Evolutionary conservation across 257 asterid genomes (phyloP), one percentile per base, ranked within the genome.

Genomic region (Vinca minor): DNA sequence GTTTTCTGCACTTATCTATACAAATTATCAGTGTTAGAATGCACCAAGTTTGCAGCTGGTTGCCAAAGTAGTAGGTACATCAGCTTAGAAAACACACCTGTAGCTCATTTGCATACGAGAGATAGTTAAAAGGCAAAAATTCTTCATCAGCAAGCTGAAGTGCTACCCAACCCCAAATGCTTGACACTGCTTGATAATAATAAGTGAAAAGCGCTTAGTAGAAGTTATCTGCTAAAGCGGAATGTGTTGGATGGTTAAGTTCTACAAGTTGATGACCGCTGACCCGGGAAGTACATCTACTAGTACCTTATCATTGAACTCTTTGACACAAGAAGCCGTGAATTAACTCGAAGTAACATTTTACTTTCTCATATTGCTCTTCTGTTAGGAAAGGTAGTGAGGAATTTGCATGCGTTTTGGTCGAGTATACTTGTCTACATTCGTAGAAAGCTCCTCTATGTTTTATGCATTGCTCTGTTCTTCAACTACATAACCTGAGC

Each of bases 91-190:
- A 48, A 73, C 56, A 28, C 79, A 89, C 96, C 95, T 81, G 86
- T 64, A 87, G 88, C 80, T 91, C 97, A 31, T 29, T 47, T 20
- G 82, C 95, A 45, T 91, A 91, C 15, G 82, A 60, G 58, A 76
- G 84, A 69, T 91, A 87, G 82, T 91, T 83, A 46, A 84, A 87
- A 57, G 97, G 97, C 67, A 91, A 72, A 70, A 85, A 6, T 67
- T 82, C 84, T 18, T 81, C 82, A 21, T 91, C 97, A 29, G 96
- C 91, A 59, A 87, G 93, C 81, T 70, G 78, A 66, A 91, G 90
- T 64, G 95, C 97, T 28, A 87, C 73, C 50, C 83, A 71, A 39
- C 96, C 97, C 96, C 95, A 87, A 20, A 87, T 36, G 73, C 86
- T 90, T 62, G 97, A 77, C 77, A 78, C 95, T 90, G 84, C 65